Evolutionary conservation across 176 grass and related monocot species (phyloP), one percentile per base, ranked within the genome.

Genomic region (Carex scoparia): DNA sequence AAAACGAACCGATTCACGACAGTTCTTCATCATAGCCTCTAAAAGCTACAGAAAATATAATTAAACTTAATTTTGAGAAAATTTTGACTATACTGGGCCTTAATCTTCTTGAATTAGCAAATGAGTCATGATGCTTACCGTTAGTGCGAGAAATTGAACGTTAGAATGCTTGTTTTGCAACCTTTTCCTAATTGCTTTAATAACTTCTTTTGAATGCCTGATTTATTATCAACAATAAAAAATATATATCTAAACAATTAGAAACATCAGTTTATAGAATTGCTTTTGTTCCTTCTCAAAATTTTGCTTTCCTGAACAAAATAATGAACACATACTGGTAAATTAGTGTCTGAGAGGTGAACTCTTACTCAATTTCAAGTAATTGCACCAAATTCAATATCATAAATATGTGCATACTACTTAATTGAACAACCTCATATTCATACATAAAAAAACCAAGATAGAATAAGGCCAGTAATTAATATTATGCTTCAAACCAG

Each of bases 1-100:
- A 88, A 86, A 91, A 61, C 85, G 96, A 60, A 95, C 89, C 64
- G 94, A 88, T 64, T 94, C 91, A 61, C 93, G 86, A 16, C 91
- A 94, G 16, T 98, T 98, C 81, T 98, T 95, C 84, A 98, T 90
- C 91, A 98, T 89, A 78, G 96, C 95, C 84, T 98, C 93, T 87
- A 98, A 86, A 69, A 98, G 91, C 93, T 98, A 83, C 86, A 92
- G 5, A 59, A 82, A 8, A 56, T 84, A 60, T 8, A 55, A 67
- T 55, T 61, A 32, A 82, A 58, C 51, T 57, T 46, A 72, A 48
- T 72, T 57, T 14, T 58, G 53, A 57, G 30, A 30, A 1, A 79
- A 79, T 58, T 78, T 16, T 4, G 2, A 46, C 30, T 56, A 33
- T 16, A 33, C 11, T 57, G 18, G 12, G 30, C 49, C 30, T 35